A percentile compares a stretch with the other conserved stretches of the same genome.
Conservation (phyloP, 1,284 basidiomycete species). For the Gymnopus androsaceus region DNA sequence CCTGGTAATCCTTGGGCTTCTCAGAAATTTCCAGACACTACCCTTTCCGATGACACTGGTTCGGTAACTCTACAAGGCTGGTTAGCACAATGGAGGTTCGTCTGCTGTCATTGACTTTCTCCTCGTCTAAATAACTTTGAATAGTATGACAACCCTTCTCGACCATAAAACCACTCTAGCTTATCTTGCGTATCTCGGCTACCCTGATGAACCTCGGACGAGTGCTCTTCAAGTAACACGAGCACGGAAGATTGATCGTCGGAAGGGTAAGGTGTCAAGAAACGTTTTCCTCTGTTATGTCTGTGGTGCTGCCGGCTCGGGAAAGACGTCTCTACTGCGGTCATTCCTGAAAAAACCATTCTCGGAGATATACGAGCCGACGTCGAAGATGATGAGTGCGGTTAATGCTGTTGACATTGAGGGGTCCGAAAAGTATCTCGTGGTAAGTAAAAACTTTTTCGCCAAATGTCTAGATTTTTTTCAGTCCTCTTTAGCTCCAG, state of each 20-base stretch:
- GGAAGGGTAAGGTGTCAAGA: slow-evolving; percentile 83
- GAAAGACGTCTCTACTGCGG: slow-evolving; percentile 87
- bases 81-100: slow-evolving; percentile 96
- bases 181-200: slow-evolving; percentile 95
- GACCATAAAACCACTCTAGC: slow-evolving; percentile 91
- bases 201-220: slow-evolving; percentile 74
- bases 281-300: slow-evolving; percentile 94
- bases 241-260: slow-evolving; percentile 82
- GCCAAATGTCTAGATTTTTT: slow-evolving; percentile 6
- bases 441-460: slow-evolving; percentile 57
- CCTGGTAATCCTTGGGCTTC: slow-evolving; percentile 92
- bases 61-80: slow-evolving; percentile 95
- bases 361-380: slow-evolving; percentile 76
- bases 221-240: slow-evolving; percentile 81
- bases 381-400: slow-evolving; percentile 87
- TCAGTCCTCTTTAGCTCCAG: slow-evolving; percentile 66
- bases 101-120: background rate
- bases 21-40: slow-evolving; percentile 88
- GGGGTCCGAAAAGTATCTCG: slow-evolving; percentile 94
- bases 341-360: slow-evolving; percentile 86
- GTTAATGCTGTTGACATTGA: slow-evolving; percentile 95
- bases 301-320: slow-evolving; percentile 93
- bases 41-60: slow-evolving; percentile 86
- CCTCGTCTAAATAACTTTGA: slow-evolving; percentile 5
- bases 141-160: slow-evolving; percentile 93